These are phyloP conservation scores for Cytospora leucostoma DNA, from an alignment of 2,329 filamentous ascomycete species.

Conservation along the genomic window DNA sequence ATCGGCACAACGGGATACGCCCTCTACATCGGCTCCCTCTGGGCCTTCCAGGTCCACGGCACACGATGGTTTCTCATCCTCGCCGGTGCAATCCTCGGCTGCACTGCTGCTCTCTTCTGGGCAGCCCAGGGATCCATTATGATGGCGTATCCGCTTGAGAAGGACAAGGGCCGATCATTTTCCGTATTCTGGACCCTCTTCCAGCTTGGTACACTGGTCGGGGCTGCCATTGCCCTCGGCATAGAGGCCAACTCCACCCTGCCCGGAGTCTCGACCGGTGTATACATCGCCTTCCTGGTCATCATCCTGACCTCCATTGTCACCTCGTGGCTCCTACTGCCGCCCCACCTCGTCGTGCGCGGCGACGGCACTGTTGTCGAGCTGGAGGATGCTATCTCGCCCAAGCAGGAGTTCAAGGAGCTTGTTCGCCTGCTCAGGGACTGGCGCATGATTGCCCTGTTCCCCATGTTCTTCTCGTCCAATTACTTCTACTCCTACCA, in stretches of 20 bases:
- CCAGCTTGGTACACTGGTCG: constrained; percentile 33
- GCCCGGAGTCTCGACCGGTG: constrained; percentile 32
- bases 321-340: constrained; percentile 29
- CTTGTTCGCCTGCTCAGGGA: constrained; percentile 26
- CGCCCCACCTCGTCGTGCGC: constrained; percentile 28
- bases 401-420: constrained; percentile 27
- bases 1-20: constrained; percentile 29
- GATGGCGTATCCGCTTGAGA: constrained; percentile 29
- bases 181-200: constrained; percentile 32
- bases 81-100: constrained; percentile 28
- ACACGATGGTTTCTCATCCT: constrained; percentile 31
- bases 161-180: constrained; percentile 31
- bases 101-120: constrained; percentile 30
- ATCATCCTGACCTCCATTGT: constrained; percentile 31
- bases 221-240: constrained; percentile 33
- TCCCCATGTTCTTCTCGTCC: constrained; percentile 80
- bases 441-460: constrained; percentile 62
- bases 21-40: constrained; percentile 29
- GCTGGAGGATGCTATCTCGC: constrained; percentile 27
- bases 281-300: constrained; percentile 34
- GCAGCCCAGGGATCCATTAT: constrained; percentile 29
- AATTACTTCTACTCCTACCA: constrained; percentile 88
- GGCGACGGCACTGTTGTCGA: constrained; percentile 30
- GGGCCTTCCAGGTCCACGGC: constrained; percentile 29
- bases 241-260: constrained; percentile 29